Conservation (phyloP, 2,329 filamentous ascomycete species). For the Dactylellina parvicollis region DNA sequence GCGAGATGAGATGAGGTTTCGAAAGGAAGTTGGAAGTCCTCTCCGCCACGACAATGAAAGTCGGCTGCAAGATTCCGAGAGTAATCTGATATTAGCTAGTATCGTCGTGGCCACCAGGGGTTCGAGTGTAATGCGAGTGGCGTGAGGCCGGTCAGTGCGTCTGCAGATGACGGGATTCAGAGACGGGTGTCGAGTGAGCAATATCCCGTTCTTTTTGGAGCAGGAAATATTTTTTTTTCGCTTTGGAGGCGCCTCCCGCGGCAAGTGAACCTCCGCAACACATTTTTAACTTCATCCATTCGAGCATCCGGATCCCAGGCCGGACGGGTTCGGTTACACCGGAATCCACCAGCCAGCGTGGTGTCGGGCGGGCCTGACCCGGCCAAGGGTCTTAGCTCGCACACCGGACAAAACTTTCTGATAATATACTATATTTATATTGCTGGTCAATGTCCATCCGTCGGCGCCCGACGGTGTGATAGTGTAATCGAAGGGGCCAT, state of each 20-base stretch:
- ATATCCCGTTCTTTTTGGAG: conserved; percentile 29
- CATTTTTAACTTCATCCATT: background rate
- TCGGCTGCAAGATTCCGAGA: background rate
- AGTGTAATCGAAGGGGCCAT: no score
- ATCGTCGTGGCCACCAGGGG: conserved; percentile 7
- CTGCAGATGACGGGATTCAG: conserved; percentile 11
- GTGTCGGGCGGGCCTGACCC: no score
- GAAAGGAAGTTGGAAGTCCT: background rate
- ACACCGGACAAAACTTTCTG: no score
- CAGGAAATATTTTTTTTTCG: conserved; percentile 11
- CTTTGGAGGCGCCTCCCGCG: conserved; percentile 9
- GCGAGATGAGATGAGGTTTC: background rate
- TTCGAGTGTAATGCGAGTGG: conserved; percentile 5
- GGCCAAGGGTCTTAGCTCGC: no score
- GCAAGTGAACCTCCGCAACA: conserved; percentile 5
- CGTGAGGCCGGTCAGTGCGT: conserved; percentile 33
- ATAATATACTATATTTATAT: no score
- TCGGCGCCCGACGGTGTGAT: no score
- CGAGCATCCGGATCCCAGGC: background rate
- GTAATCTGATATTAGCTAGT: background rate
- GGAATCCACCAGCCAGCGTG: no score
- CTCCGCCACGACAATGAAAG: conserved; percentile 6
- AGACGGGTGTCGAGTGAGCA: conserved; percentile 5
- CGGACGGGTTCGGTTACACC: no score
- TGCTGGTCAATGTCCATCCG: no score